phyloP scores from a whole-genome alignment of 2,329 filamentous ascomycete species.

The Colletotrichum sp. region DNA sequence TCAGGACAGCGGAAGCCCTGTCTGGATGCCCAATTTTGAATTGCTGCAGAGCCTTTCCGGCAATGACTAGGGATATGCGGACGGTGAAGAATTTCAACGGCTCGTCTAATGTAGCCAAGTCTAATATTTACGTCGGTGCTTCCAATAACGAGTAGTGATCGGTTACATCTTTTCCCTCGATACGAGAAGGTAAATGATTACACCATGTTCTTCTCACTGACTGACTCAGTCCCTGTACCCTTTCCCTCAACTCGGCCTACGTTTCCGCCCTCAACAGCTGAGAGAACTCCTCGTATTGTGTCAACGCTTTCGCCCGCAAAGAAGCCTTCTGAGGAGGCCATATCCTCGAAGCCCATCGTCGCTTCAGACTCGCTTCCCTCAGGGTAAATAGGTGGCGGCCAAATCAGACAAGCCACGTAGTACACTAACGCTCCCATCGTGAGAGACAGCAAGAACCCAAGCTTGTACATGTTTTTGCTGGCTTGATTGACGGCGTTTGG shows the following conservation, averaged over 20 bases:
- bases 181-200: background rate
- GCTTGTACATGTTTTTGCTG: constrained; percentile 29
- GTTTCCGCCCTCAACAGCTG: background rate
- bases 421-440: constrained; percentile 29
- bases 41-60: constrained; percentile 29
- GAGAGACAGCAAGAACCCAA: constrained; percentile 31
- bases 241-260: background rate
- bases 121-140: background rate
- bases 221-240: background rate
- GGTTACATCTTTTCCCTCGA: background rate
- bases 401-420: constrained; percentile 21
- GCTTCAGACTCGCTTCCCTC: constrained; percentile 11
- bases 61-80: background rate
- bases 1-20: constrained; percentile 29
- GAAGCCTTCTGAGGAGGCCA: constrained; percentile 25
- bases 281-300: constrained; percentile 4
- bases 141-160: background rate
- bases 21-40: constrained; percentile 36
- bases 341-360: constrained; percentile 19
- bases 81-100: background rate
- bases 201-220: background rate
- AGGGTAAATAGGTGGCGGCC: constrained; percentile 25
- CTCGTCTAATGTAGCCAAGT: background rate
- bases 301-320: constrained; percentile 22
- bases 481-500: constrained; percentile 25